Conservation (phyloP, 257 asterid genomes). For the Penstemon barbatus region DNA sequence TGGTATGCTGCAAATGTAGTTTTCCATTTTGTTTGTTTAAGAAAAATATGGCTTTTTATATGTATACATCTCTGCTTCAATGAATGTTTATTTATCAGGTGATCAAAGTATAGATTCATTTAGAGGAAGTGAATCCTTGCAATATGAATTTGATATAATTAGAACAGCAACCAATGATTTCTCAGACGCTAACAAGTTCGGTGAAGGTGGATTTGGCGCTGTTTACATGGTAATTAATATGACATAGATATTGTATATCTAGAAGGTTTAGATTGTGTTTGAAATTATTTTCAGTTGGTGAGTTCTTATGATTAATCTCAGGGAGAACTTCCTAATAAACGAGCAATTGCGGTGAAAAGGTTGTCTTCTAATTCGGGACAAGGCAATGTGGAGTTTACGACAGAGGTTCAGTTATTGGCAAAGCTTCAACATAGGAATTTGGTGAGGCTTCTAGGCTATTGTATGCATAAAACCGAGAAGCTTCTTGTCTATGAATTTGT, state of each 20-base stretch:
- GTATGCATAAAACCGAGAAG: too few species aligned
- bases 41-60: too few species aligned
- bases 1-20: too few species aligned
- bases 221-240: slow-evolving; percentile 33
- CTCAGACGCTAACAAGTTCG: slow-evolving; percentile 32
- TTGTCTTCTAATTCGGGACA: background rate
- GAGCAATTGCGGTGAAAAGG: background rate
- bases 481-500: too few species aligned
- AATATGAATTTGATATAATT: slow-evolving; percentile 30
- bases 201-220: slow-evolving; percentile 44
- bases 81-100: too few species aligned
- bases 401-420: background rate
- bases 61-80: too few species aligned
- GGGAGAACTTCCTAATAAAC: background rate
- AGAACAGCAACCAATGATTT: slow-evolving; percentile 39
- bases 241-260: too few species aligned
- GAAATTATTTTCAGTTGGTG: background rate
- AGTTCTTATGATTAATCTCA: too few species aligned
- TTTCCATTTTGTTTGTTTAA: too few species aligned
- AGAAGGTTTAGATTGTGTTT: too few species aligned
- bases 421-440: background rate
- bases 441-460: too few species aligned
- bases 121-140: slow-evolving; percentile 22
- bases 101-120: too few species aligned
- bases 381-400: background rate